Evolutionary conservation across 371 early-diverging fungal species (phyloP).

Genomic region (Syncephalis plumigaleata): DNA sequence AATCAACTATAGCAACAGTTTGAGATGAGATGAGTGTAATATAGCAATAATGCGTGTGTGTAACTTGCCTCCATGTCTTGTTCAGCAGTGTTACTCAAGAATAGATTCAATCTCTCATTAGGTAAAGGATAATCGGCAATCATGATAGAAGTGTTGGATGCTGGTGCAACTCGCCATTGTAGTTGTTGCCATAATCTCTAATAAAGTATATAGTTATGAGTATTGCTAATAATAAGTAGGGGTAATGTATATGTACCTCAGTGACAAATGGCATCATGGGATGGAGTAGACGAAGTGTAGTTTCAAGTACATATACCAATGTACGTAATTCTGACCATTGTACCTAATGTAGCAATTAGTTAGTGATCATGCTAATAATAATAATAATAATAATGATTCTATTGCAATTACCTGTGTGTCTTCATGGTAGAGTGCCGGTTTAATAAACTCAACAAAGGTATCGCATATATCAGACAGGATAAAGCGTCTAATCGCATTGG

Average conservation of each 20-base stretch:
- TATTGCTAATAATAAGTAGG: slow-evolving; percentile 2
- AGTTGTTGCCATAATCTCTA: not conserved
- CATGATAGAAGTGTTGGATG: slow-evolving; percentile 23
- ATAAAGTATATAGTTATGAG: not conserved
- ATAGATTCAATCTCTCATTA: too few relatives aligned
- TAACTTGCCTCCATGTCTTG: slow-evolving; percentile 27
- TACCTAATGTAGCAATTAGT: slow-evolving; percentile 1
- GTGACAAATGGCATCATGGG: slow-evolving; percentile 99
- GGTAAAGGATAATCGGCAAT: slow-evolving; percentile 25
- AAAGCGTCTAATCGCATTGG: slow-evolving; percentile 72
- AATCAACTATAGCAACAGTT: slow-evolving; percentile 11
- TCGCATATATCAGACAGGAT: slow-evolving; percentile 91
- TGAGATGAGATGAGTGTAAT: not conserved
- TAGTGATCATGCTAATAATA: not conserved
- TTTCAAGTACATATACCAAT: slow-evolving; percentile 62
- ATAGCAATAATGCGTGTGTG: not conserved
- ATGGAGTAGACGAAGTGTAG: slow-evolving; percentile 74
- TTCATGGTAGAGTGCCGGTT: slow-evolving; percentile 30
- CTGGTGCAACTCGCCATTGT: slow-evolving; percentile 7
- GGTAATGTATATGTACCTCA: slow-evolving; percentile 59
- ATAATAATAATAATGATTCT: slow-evolving; percentile 2
- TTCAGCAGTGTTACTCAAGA: too few relatives aligned
- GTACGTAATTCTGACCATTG: slow-evolving; percentile 18
- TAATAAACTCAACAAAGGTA: slow-evolving; percentile 79
- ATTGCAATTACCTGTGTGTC: slow-evolving; percentile 5